Evolutionary conservation across 805 yeast species (phyloP), one percentile per base, ranked within the genome.

Genomic region (Teunomyces funiuensis): DNA sequence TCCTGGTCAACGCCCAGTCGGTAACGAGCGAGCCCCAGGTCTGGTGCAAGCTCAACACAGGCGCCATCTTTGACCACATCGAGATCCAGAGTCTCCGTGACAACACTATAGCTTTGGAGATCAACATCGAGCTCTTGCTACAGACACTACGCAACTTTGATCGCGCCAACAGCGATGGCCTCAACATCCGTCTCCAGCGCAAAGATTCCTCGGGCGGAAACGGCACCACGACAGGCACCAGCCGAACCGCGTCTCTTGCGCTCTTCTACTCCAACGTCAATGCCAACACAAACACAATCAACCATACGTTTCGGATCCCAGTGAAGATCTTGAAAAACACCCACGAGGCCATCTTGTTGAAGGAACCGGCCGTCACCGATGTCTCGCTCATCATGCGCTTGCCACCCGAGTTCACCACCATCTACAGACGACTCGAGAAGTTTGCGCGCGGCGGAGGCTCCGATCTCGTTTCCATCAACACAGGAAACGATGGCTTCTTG

Each of bases 271-370:
- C 77, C 14, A 81, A 79, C 45, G 63, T 60, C 58, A 52, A 65
- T 58, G 26, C 57, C 58, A 38, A 57, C 60, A 40, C 73, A 7
- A 71, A 74, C 17, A 63, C 77, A 2, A 71, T 86, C 13, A 74
- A 76, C 45, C 88, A 84, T 53, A 74, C 85, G 6, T 80, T 82
- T 52, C 79, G 80, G 38, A 76, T 90, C 14, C 91, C 95, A 0
- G 86, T 86, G 1, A 68, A 81, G 49, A 66, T 86, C 30, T 53
- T 85, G 42, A 75, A 80, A 43, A 71, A 68, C 46, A 75, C 71
- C 11, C 79, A 76, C 44, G 82, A 79, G 42, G 71, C 72, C 10
- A 55, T 72, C 37, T 65, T 79, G 7, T 65, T 70, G 14, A 48
- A 50, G 31, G 93, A 85, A 53, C 96, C 96, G 0, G 77, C 73